Percentiles rank a stretch among this genome's conserved stretches.
These are phyloP conservation scores for Neospermospora avenae DNA, from an alignment of 2,329 filamentous ascomycete genomes.

Conservation along the genomic window DNA sequence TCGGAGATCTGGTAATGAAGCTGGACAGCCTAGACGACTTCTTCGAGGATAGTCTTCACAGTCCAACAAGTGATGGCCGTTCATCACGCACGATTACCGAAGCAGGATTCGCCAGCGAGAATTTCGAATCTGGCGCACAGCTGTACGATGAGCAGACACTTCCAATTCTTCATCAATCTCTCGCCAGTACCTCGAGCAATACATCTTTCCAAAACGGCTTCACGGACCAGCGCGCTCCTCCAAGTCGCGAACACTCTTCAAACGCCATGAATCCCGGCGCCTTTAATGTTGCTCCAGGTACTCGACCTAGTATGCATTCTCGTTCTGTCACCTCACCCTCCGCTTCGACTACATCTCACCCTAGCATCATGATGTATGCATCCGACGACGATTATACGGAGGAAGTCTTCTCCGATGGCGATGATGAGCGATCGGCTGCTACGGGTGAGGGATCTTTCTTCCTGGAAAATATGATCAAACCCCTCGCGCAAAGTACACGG, in stretches of 20 bases:
- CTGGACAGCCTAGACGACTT: constrained; percentile 79
- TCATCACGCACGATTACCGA: constrained; percentile 63
- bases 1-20: constrained; percentile 79
- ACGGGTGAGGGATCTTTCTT: constrained; percentile 45
- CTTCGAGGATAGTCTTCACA: constrained; percentile 64
- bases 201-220: constrained; percentile 86
- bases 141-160: constrained; percentile 91
- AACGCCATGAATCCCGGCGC: constrained; percentile 63
- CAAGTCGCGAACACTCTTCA: constrained; percentile 55
- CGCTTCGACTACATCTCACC: constrained; percentile 52
- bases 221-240: constrained; percentile 61
- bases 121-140: constrained; percentile 71
- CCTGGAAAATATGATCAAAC: constrained; percentile 59
- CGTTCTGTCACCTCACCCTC: constrained; percentile 84
- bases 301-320: constrained; percentile 68
- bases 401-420: constrained; percentile 76
- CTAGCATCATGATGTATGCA: constrained; percentile 51
- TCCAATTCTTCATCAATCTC: constrained; percentile 82
- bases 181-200: constrained; percentile 64
- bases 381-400: constrained; percentile 75
- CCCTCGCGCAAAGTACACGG: constrained; percentile 53
- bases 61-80: constrained; percentile 56
- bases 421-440: constrained; percentile 45
- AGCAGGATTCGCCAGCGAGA: constrained; percentile 61
- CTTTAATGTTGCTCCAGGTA: constrained; percentile 44